Percentiles rank a stretch among this genome's conserved stretches.
Conservation (phyloP, 441 rosid species). For the Flueggea neowawraea region DNA sequence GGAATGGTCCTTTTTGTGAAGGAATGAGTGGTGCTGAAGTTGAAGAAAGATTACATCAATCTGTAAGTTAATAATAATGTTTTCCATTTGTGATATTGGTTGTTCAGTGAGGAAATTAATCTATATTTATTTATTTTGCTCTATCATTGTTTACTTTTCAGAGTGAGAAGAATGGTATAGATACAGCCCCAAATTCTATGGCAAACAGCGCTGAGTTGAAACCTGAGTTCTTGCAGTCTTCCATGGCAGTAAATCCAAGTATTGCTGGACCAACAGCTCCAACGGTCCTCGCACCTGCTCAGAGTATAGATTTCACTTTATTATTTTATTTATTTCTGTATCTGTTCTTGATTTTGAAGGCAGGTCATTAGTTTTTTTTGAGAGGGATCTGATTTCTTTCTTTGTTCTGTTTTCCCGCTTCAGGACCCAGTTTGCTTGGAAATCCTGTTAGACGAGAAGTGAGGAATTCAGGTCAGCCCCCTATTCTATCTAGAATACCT, state of each 20-base stretch:
- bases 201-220: constrained; percentile 41
- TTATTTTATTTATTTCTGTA: neutral
- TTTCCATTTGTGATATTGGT: neutral
- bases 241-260: constrained; percentile 37
- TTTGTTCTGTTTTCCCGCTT: constrained; percentile 18
- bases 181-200: constrained; percentile 31
- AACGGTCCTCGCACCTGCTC: constrained; percentile 34
- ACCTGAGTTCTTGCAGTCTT: constrained; percentile 51
- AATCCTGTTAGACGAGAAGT: constrained; percentile 62
- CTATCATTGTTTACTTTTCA: constrained; percentile 9
- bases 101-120: neutral
- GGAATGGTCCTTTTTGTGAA: constrained; percentile 51
- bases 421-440: constrained; percentile 84
- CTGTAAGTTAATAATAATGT: constrained; percentile 36
- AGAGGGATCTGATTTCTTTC: neutral
- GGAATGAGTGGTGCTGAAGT: constrained; percentile 85
- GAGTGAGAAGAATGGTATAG: constrained; percentile 51
- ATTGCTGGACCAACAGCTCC: constrained; percentile 32
- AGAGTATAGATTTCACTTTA: constrained; percentile 40
- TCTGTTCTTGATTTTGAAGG: constrained; percentile 6
- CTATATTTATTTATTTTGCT: constrained; percentile 2
- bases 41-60: constrained; percentile 63
- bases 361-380: neutral
- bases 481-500: constrained; percentile 49
- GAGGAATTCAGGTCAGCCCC: constrained; percentile 60